Percentiles rank a stretch among this genome's conserved stretches.
These are phyloP conservation scores for Hirschfeldia incana DNA, from an alignment of 345 rosid genomes.

Conservation along the genomic window DNA sequence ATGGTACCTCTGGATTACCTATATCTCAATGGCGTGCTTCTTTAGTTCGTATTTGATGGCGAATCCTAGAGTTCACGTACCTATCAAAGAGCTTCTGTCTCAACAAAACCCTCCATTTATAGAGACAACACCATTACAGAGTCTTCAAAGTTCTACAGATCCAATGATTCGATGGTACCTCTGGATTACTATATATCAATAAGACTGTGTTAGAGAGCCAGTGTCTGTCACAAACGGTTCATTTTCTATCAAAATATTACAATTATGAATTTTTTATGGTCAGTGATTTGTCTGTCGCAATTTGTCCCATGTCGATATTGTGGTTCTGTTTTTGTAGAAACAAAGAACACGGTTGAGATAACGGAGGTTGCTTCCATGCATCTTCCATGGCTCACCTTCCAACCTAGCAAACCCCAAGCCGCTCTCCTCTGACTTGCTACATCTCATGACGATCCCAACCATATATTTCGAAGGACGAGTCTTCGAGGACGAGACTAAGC, in stretches of 20 bases:
- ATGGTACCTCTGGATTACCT: slow-evolving; percentile 45
- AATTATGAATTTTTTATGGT: background rate
- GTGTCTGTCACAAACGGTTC: background rate
- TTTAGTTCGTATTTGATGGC: slow-evolving; percentile 26
- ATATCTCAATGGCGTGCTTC: slow-evolving; percentile 40
- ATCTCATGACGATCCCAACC: slow-evolving; percentile 28
- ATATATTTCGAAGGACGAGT: slow-evolving; percentile 31
- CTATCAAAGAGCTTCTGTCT: slow-evolving; percentile 43
- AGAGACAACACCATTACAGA: slow-evolving; percentile 41
- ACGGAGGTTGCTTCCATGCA: slow-evolving; percentile 29
- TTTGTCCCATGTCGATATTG: background rate
- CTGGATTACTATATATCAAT: slow-evolving; percentile 39
- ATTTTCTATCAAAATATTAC: background rate
- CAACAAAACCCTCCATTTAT: slow-evolving; percentile 35
- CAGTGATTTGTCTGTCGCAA: background rate
- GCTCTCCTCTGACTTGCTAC: background rate
- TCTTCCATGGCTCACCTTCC: slow-evolving; percentile 25
- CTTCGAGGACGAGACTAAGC: slow-evolving; percentile 5
- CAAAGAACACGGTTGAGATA: slow-evolving; percentile 6
- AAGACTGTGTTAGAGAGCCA: background rate
- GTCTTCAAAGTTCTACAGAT: slow-evolving; percentile 20
- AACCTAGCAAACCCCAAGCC: slow-evolving; percentile 5
- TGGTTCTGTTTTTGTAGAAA: background rate
- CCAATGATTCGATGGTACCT: slow-evolving; percentile 42
- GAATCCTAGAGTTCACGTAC: slow-evolving; percentile 35